A percentile compares a stretch with the other conserved stretches of the same genome.
phyloP scores from a whole-genome alignment of 768 basidiomycete species.

The Boletus bicolor region DNA sequence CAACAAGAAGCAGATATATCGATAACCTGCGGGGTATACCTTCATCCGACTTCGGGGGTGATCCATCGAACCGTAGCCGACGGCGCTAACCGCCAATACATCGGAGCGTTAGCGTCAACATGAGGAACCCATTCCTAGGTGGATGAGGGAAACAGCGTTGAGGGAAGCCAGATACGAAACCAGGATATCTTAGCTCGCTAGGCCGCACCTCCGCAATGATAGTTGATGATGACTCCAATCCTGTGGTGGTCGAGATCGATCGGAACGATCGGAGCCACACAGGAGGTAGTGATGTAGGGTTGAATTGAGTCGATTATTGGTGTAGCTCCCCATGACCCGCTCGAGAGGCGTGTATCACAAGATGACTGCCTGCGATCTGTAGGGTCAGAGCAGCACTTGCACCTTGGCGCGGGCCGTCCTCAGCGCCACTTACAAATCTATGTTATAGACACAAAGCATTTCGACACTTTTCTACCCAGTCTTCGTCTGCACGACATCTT shows the following conservation, averaged over 20 bases:
- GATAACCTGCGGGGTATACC: no score
- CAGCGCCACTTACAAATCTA: not conserved
- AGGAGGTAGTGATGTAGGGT: no score
- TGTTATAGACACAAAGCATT: no score
- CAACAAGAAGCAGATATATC: no score
- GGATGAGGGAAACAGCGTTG: no score
- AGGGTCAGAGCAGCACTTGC: not conserved
- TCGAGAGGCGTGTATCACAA: not conserved
- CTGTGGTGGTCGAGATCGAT: not conserved
- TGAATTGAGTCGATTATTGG: not conserved
- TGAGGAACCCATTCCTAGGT: no score
- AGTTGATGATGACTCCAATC: not conserved
- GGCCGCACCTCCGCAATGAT: not conserved
- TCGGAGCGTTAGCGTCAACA: no score
- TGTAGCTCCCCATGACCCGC: not conserved
- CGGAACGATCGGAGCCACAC: not conserved
- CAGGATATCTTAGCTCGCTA: no score
- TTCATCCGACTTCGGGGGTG: no score
- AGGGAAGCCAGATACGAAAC: no score
- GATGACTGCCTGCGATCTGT: not conserved
- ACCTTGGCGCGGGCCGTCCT: not conserved
- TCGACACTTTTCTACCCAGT: not conserved
- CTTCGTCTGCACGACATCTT: not conserved
- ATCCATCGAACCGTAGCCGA: no score
- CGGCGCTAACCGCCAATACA: no score